Evolutionary conservation across 768 basidiomycete species (phyloP).

Genomic region (Lactifluus piperatus): DNA sequence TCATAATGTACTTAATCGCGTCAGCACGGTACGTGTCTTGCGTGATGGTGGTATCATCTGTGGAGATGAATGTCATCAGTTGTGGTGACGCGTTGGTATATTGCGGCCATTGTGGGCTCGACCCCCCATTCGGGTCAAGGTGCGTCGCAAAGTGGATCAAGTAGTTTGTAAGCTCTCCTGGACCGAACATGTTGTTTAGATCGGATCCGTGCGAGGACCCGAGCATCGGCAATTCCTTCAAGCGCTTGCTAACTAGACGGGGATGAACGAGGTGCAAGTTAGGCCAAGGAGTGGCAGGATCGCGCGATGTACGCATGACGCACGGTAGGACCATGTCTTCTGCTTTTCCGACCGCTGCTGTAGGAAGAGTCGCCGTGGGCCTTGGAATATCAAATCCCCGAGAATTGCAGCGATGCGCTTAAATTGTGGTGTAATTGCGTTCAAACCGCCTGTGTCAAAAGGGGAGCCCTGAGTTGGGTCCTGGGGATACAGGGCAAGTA

Average conservation of each 20-base stretch:
- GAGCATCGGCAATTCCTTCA: conserved; percentile 24
- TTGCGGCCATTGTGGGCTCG: conserved; percentile 11
- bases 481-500: conserved; percentile 14
- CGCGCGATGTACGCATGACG: conserved; percentile 12
- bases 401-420: conserved; percentile 31
- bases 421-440: too few relatives aligned
- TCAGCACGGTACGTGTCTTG: conserved; percentile 20
- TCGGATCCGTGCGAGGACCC: conserved; percentile 22
- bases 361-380: too few relatives aligned
- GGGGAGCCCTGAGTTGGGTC: too few relatives aligned
- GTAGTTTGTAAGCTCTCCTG: conserved; percentile 13
- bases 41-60: background rate
- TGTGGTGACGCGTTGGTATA: conserved; percentile 7
- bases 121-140: conserved; percentile 24
- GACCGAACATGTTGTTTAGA: too few relatives aligned
- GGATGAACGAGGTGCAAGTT: background rate
- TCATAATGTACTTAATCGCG: background rate
- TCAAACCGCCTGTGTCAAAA: too few relatives aligned
- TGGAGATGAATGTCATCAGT: conserved; percentile 13
- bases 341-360: conserved; percentile 27
- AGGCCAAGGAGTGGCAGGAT: too few relatives aligned
- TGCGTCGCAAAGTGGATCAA: conserved; percentile 23
- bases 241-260: conserved; percentile 29
- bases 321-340: conserved; percentile 30
- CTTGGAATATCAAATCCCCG: conserved; percentile 32